Percentiles rank a stretch among this genome's conserved stretches.
phyloP scores from a whole-genome alignment of 208 protist genomes.

The Acanthamoeba lenticulata region DNA sequence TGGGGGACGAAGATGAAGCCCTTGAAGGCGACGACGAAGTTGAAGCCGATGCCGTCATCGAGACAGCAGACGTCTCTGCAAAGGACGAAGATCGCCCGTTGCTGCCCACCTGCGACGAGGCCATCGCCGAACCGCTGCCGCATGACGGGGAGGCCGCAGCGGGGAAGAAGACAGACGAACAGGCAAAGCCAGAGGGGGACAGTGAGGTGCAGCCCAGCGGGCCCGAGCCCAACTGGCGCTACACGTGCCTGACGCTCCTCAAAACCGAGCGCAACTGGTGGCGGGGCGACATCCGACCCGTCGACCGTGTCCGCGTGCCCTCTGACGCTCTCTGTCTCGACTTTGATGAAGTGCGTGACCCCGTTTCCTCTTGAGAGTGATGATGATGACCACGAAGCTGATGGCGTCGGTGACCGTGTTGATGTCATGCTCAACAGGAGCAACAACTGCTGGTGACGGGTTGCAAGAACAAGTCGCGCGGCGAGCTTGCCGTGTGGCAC shows the following conservation, averaged over 20 bases:
- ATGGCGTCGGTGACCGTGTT: too few species aligned
- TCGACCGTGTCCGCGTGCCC: neutral
- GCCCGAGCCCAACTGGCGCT: neutral
- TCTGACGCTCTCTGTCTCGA: neutral
- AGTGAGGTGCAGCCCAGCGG: neutral
- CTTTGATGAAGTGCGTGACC: neutral
- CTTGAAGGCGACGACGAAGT: neutral
- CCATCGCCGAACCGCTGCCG: too few species aligned
- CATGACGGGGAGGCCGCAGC: too few species aligned
- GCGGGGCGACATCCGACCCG: neutral
- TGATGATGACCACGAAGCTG: too few species aligned
- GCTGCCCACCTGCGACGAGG: too few species aligned
- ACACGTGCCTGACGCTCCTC: neutral
- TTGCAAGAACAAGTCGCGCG: neutral
- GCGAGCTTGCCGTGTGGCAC: neutral
- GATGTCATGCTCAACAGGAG: too few species aligned
- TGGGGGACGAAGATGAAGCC: neutral
- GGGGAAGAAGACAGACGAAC: neutral
- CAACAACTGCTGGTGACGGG: constrained; percentile 34
- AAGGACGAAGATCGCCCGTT: too few species aligned
- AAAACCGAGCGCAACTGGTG: neutral
- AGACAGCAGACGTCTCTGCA: too few species aligned
- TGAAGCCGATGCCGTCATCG: neutral
- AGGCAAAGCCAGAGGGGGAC: neutral
- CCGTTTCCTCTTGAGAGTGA: too few species aligned